Base-by-base conservation (phyloP, 108 stramenopile genomes). In the Nannochloropsis salina region DNA sequence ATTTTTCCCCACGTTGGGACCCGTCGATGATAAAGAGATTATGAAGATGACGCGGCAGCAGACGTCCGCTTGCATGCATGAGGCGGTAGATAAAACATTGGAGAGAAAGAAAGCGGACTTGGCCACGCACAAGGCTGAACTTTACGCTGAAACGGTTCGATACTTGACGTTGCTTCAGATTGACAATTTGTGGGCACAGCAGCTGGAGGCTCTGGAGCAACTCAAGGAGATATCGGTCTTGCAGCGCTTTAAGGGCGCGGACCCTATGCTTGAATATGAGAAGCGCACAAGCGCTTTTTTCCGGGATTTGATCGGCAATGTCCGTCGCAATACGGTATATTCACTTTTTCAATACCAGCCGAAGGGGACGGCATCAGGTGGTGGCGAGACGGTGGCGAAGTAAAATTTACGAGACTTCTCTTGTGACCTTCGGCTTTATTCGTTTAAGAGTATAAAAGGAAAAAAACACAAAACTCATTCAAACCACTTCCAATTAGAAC, bases 281-380 rank as follows among this genome's bases (percentile, higher is more conserved):
- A 45, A 42, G 2, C 88, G 86, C 82, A 88, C 85, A 42, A 9
- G 22, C 80, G 21, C 8, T 43, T 83, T 90, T 45, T 90, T 90
- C 85, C 20, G 80, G 11, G 87, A 89, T 18, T 43, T 90, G 83
- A 43, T 90, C 42, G 90, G 87, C 80, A 89, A 89, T 44, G 86
- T 90, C 0, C 41, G 90, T n/a, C 42, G 90, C 42, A 90, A 90
- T 83, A 88, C 90, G 22, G 89, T 90, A 1, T 90, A 90, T 83
- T 90, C 90, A 12, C 45, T 90, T 21, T 87, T 90, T 44, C 85
- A 89, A 44, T 90, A 90, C 86, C 87, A 90, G 10, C 90, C 90
- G 22, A 85, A 82, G 31, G 80, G 31, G 21, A 40, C 80, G 6
- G 80, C 80, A 3, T n/a, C 20, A 40, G 31, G 40, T 11, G 21